Conservation (phyloP, 139 green algal species). For the Chlamydomonas applanata region DNA sequence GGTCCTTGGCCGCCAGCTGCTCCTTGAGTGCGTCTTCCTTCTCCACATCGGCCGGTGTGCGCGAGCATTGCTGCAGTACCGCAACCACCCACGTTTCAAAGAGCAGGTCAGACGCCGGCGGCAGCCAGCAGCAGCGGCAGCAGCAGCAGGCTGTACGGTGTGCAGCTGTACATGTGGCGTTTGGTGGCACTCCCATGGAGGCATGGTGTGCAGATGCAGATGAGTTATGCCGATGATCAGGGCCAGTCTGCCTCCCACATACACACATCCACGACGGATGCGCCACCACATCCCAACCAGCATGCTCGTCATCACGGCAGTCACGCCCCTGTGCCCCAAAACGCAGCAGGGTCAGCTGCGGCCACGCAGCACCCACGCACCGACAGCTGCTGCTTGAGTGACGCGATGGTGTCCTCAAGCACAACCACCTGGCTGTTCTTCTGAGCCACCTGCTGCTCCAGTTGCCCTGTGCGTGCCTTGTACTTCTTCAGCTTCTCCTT, state of each 20-base stretch:
- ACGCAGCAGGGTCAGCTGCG: neutral
- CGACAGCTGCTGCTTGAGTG: constrained; percentile 37
- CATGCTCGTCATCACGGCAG: too few relatives aligned
- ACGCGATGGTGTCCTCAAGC: constrained; percentile 27
- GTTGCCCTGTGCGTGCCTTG: neutral
- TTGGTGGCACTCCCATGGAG: too few relatives aligned
- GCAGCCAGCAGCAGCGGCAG: too few relatives aligned
- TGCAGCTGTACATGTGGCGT: too few relatives aligned
- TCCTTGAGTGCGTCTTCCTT: constrained; percentile 20
- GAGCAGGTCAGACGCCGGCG: too few relatives aligned
- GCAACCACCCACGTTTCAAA: too few relatives aligned
- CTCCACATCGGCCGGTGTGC: constrained; percentile 28
- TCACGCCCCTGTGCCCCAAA: neutral
- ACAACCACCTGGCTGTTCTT: constrained; percentile 36
- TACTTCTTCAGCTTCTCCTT: constrained; percentile 34
- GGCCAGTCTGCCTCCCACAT: too few relatives aligned
- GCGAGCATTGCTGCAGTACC: constrained; percentile 28
- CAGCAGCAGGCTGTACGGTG: too few relatives aligned
- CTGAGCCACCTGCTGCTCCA: constrained; percentile 27
- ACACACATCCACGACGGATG: too few relatives aligned
- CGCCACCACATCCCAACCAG: too few relatives aligned
- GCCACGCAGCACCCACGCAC: constrained; percentile 2
- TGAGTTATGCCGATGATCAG: too few relatives aligned
- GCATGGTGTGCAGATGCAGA: too few relatives aligned
- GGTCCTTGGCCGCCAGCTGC: constrained; percentile 21